These are phyloP conservation scores for Erythrophleum fordii DNA, from an alignment of 306 rosid genomes.

Conservation along the genomic window DNA sequence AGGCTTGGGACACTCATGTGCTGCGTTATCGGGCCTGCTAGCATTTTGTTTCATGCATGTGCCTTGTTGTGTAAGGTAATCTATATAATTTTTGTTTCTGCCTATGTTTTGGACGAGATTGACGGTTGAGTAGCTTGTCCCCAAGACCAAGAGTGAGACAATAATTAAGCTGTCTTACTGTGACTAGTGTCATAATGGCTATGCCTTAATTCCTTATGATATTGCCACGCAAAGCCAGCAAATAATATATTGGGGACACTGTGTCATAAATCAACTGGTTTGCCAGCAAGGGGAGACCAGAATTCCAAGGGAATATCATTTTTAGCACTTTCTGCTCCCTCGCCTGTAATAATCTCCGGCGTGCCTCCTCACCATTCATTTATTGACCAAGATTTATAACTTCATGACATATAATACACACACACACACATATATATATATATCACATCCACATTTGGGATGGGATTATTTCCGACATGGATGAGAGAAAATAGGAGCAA, in stretches of 20 bases:
- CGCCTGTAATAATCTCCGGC: conserved; percentile 38
- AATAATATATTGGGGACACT: neutral
- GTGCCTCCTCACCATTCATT: conserved; percentile 5
- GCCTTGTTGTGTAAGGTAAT: too few species aligned
- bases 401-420: too few species aligned
- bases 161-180: neutral
- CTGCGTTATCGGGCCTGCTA: too few species aligned
- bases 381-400: neutral
- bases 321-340: conserved; percentile 32
- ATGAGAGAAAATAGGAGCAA: too few species aligned
- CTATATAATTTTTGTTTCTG: neutral
- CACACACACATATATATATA: too few species aligned
- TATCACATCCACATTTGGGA: too few species aligned
- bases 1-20: too few species aligned
- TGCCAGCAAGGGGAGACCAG: neutral
- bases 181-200: neutral
- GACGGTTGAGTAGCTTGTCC: neutral
- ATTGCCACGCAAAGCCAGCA: neutral
- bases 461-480: too few species aligned
- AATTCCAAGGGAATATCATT: neutral
- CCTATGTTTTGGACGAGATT: neutral
- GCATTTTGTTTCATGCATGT: too few species aligned
- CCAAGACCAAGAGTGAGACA: neutral
- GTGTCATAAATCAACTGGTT: neutral
- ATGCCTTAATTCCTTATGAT: neutral